phyloP scores from a whole-genome alignment of 1,284 basidiomycete genomes.

The Papiliotrema laurentii region DNA sequence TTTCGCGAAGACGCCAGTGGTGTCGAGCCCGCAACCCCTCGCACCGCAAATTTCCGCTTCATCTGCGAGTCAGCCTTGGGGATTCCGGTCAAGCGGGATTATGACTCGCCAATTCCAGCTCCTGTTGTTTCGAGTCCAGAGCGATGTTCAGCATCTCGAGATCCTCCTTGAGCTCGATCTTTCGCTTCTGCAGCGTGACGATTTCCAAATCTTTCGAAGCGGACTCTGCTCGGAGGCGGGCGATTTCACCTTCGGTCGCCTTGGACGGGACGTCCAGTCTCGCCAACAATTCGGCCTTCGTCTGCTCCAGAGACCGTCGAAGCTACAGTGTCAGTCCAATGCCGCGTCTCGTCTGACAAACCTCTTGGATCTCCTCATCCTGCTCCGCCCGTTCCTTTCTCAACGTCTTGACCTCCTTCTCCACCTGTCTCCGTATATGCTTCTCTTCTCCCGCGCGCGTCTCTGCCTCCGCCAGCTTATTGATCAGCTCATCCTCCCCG shows the following conservation, averaged over 20 bases:
- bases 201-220: slow-evolving; percentile 76
- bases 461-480: neutral
- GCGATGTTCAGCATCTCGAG: slow-evolving; percentile 74
- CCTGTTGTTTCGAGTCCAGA: slow-evolving; percentile 82
- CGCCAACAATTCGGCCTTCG: slow-evolving; percentile 2
- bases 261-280: slow-evolving; percentile 13
- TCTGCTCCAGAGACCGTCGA: slow-evolving; percentile 1
- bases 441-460: neutral
- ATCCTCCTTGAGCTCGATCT: slow-evolving; percentile 67
- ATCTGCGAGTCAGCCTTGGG: slow-evolving; percentile 51
- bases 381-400: slow-evolving; percentile 58
- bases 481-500: neutral
- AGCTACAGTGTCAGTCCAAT: slow-evolving; percentile 3
- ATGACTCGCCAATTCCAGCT: slow-evolving; percentile 70
- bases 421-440: slow-evolving; percentile 11
- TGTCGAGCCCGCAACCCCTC: slow-evolving; percentile 60
- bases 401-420: slow-evolving; percentile 22
- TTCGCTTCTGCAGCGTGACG: slow-evolving; percentile 64
- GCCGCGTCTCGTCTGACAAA: slow-evolving; percentile 14
- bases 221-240: slow-evolving; percentile 64
- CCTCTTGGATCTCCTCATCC: slow-evolving; percentile 53
- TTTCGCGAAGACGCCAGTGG: slow-evolving; percentile 40
- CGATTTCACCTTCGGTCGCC: slow-evolving; percentile 59
- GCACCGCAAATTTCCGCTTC: slow-evolving; percentile 63
- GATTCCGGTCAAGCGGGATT: neutral